Evolutionary conservation across 2,329 filamentous ascomycete species (phyloP), one percentile per base, ranked within the genome.

Genomic region (Trichoderma guizhouense): DNA sequence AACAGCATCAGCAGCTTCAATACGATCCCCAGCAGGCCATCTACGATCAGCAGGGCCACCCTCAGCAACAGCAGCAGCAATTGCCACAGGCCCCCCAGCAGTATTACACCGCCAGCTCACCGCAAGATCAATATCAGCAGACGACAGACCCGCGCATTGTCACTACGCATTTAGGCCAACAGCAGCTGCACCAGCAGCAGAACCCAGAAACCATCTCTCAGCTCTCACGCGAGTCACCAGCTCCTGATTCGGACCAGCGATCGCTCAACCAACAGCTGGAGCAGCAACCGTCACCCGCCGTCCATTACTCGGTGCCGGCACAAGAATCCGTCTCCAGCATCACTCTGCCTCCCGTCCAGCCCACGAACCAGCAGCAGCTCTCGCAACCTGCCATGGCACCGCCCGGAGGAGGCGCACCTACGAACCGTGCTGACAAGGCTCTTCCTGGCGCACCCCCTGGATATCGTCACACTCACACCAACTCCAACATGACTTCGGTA

Each of bases 131-230:
- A 18, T 81, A 81, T 55, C 81, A 84, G 64, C 82, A 83, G 67
- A 77, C 77, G 72, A 79, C 78, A 32, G 81, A 79, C 61, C 78
- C 81, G 72, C 81, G 78, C 67, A 75, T 79, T 53, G 79, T 79
- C 72, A 77, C 81, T n/a, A 79, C 78, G 51, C 81, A 83, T 69
- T 77, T 82, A 67, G 79, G 75, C 71, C 80, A 73, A 24, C 71
- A 63, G 30, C 70, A 53, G 43, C 73, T 77, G 58, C 79, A 78
- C 58, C 79, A 79, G 69, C 79, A 79, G 66, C 81, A 79, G 71
- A 90, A 89, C 76, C 81, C 87, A 32, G 89, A 91, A 79, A 89
- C 88, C 6, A 79, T 89, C 47, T 91, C 89, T 7, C 88, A 90
- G 79, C 78, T 89, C 75, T 91, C 89, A 77, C 85, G 87, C 83